These are phyloP conservation scores for Beauveria rudraprayagi DNA, from an alignment of 2,329 filamentous ascomycete species.

Conservation along the genomic window DNA sequence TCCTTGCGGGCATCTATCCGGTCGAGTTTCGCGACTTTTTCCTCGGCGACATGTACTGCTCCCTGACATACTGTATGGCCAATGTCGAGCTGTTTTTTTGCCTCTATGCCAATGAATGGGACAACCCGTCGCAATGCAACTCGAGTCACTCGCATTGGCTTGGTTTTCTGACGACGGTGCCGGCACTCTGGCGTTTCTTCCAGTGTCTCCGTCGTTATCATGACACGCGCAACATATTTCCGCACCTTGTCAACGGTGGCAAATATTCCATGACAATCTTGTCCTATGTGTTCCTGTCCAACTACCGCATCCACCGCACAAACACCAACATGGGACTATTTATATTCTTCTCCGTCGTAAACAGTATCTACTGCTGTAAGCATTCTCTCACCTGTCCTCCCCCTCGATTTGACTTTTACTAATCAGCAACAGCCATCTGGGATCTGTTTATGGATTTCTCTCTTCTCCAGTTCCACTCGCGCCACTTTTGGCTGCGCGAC, in stretches of 20 bases:
- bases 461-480: slow-evolving; percentile 68
- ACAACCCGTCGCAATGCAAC: slow-evolving; percentile 68
- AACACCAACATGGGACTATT: slow-evolving; percentile 58
- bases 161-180: slow-evolving; percentile 77
- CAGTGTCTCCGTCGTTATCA: slow-evolving; percentile 86
- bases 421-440: slow-evolving; percentile 59
- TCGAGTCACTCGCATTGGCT: slow-evolving; percentile 74
- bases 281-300: slow-evolving; percentile 67
- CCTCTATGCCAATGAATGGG: slow-evolving; percentile 75
- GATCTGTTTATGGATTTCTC: slow-evolving; percentile 96
- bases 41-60: slow-evolving; percentile 95
- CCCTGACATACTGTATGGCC: slow-evolving; percentile 79
- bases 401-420: background rate
- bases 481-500: slow-evolving; percentile 62
- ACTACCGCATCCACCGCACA: slow-evolving; percentile 68
- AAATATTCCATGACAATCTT: slow-evolving; percentile 85
- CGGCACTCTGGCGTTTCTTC: slow-evolving; percentile 81
- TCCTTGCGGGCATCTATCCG: slow-evolving; percentile 79
- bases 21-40: slow-evolving; percentile 98
- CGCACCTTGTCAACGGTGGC: slow-evolving; percentile 83
- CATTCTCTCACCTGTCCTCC: slow-evolving; percentile 14
- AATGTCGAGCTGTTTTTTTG: slow-evolving; percentile 94
- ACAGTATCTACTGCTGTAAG: slow-evolving; percentile 72
- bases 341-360: slow-evolving; percentile 72
- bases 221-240: slow-evolving; percentile 81